Evolutionary conservation across 2,329 filamentous ascomycete genomes (phyloP).

Genomic region (Acrocalymma vagum): DNA sequence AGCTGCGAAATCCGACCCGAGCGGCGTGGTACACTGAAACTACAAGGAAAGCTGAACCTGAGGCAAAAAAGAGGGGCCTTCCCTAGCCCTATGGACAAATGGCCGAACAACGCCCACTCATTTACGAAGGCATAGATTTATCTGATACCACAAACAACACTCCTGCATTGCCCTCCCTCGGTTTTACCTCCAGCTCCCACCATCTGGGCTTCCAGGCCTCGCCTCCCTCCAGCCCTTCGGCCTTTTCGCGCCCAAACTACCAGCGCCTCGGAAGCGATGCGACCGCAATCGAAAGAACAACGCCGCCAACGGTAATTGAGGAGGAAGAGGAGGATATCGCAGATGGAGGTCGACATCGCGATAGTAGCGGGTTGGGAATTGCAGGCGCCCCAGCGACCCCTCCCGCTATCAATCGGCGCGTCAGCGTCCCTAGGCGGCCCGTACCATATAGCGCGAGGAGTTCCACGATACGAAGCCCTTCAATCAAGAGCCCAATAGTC

Average conservation of each 20-base stretch:
- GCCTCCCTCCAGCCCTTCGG: slow-evolving; percentile 30
- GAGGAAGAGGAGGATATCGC: slow-evolving; percentile 41
- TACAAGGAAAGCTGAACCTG: slow-evolving; percentile 27
- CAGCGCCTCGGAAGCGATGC: slow-evolving; percentile 45
- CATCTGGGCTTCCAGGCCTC: slow-evolving; percentile 31
- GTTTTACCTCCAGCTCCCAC: slow-evolving; percentile 32
- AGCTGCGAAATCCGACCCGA: too few relatives aligned
- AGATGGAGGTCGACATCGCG: slow-evolving; percentile 24
- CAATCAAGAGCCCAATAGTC: slow-evolving; percentile 25
- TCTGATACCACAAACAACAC: slow-evolving; percentile 34
- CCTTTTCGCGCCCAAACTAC: slow-evolving; percentile 46
- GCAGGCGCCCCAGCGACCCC: slow-evolving; percentile 16
- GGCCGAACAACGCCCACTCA: slow-evolving; percentile 41
- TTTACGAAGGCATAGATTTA: slow-evolving; percentile 34
- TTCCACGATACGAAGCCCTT: too few relatives aligned
- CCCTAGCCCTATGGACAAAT: slow-evolving; percentile 24
- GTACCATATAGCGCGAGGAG: too few relatives aligned
- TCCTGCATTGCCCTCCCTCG: slow-evolving; percentile 36
- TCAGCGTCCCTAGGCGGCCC: slow-evolving; percentile 20
- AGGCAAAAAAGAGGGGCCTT: slow-evolving; percentile 10
- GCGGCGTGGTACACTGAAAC: too few relatives aligned
- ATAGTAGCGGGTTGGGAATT: slow-evolving; percentile 47
- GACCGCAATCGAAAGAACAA: slow-evolving; percentile 38
- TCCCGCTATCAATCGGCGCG: slow-evolving; percentile 11
- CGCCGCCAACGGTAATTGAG: slow-evolving; percentile 33